Conservation (phyloP, 1,284 basidiomycete genomes). For the Bondarzewia mesenterica region DNA sequence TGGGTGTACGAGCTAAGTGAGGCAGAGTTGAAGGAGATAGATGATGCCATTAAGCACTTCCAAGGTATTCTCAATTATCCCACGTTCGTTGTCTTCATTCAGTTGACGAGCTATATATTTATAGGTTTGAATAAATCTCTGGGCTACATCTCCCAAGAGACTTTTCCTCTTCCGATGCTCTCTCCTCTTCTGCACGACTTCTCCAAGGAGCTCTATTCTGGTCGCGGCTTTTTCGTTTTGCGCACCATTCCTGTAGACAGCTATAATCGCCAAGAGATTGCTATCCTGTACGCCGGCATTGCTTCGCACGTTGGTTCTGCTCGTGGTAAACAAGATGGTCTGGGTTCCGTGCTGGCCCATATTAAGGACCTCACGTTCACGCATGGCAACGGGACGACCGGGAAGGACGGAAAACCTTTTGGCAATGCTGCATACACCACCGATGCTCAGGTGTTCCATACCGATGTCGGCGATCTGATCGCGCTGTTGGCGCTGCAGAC, state of each 20-base stretch:
- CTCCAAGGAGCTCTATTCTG: slow-evolving; percentile 25
- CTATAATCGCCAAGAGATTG: slow-evolving; percentile 26
- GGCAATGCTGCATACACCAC: slow-evolving; percentile 39
- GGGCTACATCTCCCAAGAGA: slow-evolving; percentile 22
- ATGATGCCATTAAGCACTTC: slow-evolving; percentile 28
- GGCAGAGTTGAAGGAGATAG: slow-evolving; percentile 28
- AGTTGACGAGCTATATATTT: not conserved
- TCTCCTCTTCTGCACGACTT: slow-evolving; percentile 21
- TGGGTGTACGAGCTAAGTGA: slow-evolving; percentile 31
- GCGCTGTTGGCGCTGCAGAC: slow-evolving; percentile 32
- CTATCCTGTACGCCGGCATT: slow-evolving; percentile 27
- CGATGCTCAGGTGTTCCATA: slow-evolving; percentile 41
- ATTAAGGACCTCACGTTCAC: slow-evolving; percentile 37
- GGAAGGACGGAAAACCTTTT: slow-evolving; percentile 24
- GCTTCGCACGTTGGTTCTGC: slow-evolving; percentile 32
- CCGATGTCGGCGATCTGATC: slow-evolving; percentile 37
- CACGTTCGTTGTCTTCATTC: not conserved
- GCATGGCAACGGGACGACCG: slow-evolving; percentile 22
- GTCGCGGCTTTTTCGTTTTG: slow-evolving; percentile 33
- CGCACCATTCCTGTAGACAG: slow-evolving; percentile 28
- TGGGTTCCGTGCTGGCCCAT: slow-evolving; percentile 33
- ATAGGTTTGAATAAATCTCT: slow-evolving; percentile 11
- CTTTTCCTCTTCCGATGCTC: slow-evolving; percentile 29
- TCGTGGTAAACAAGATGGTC: slow-evolving; percentile 33
- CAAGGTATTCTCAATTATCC: slow-evolving; percentile 16